These are phyloP conservation scores for Carex scoparia DNA, from an alignment of 176 grass and related monocot genomes.

Conservation along the genomic window DNA sequence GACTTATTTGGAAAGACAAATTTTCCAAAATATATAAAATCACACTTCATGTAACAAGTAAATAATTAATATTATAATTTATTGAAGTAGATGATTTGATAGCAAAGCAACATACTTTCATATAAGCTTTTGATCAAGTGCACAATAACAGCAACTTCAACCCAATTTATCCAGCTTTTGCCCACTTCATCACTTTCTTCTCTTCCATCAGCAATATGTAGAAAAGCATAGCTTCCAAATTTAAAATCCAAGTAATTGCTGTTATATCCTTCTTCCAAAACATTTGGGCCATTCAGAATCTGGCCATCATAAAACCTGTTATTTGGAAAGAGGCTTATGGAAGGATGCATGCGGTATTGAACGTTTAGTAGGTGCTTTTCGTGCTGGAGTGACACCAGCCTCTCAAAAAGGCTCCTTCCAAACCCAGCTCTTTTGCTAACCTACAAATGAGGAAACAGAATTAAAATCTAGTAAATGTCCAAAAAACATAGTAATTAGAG, in stretches of 20 bases:
- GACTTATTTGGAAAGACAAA: not conserved
- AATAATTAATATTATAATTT: not conserved
- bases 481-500: conserved; percentile 3
- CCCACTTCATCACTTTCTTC: conserved; percentile 57
- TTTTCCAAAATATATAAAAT: not conserved
- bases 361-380: conserved; percentile 66
- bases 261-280: conserved; percentile 42
- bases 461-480: not conserved
- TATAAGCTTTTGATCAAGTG: conserved; percentile 50
- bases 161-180: conserved; percentile 47
- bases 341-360: conserved; percentile 82
- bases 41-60: not conserved
- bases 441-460: conserved; percentile 23
- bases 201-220: conserved; percentile 54
- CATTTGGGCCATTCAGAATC: conserved; percentile 72
- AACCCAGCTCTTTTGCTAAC: conserved; percentile 65
- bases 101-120: conserved; percentile 38
- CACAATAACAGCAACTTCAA: conserved; percentile 64
- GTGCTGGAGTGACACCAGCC: conserved; percentile 43
- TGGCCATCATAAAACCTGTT: conserved; percentile 51
- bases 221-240: conserved; percentile 56
- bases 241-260: conserved; percentile 29
- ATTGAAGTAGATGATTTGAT: not conserved
- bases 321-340: conserved; percentile 72
- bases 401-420: conserved; percentile 68